These are phyloP conservation scores for Sordariomycetes sp. DNA, from an alignment of 2,329 filamentous ascomycete genomes.

Conservation along the genomic window DNA sequence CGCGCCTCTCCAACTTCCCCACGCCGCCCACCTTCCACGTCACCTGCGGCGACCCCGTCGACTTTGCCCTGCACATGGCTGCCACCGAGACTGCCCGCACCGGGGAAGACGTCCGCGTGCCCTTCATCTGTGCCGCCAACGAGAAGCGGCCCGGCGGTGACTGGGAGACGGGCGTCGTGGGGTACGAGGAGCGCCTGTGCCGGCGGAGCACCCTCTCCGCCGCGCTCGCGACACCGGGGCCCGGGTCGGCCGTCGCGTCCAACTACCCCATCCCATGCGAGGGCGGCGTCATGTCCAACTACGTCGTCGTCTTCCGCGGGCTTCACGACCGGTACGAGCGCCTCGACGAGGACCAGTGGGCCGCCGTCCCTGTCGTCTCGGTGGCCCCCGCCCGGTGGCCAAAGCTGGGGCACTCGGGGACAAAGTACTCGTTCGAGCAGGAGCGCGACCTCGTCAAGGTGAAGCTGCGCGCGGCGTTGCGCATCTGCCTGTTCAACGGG, in stretches of 20 bases:
- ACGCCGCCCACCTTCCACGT: constrained; percentile 34
- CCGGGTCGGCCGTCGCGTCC: constrained; percentile 24
- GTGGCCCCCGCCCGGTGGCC: constrained; percentile 60
- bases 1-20: constrained; percentile 17
- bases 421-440: constrained; percentile 56
- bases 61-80: constrained; percentile 45
- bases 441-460: constrained; percentile 60
- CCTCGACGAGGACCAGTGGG: constrained; percentile 36
- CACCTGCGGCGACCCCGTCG: constrained; percentile 43
- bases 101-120: constrained; percentile 30
- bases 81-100: constrained; percentile 21
- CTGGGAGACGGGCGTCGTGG: constrained; percentile 51
- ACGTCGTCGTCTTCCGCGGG: constrained; percentile 62
- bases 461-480: constrained; percentile 58
- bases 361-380: constrained; percentile 56
- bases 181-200: constrained; percentile 53
- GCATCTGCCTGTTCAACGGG: constrained; percentile 50
- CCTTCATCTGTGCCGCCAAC: constrained; percentile 62
- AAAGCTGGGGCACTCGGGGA: constrained; percentile 55
- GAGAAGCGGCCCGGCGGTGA: constrained; percentile 68
- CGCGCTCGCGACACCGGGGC: constrained; percentile 48
- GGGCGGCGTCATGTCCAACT: constrained; percentile 56
- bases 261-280: constrained; percentile 56
- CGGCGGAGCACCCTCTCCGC: constrained; percentile 62
- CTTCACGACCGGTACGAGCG: constrained; percentile 52